Percentiles rank a stretch among this genome's conserved stretches.
Conservation (phyloP, 139 green algal species). For the Chlorella sp. region DNA sequence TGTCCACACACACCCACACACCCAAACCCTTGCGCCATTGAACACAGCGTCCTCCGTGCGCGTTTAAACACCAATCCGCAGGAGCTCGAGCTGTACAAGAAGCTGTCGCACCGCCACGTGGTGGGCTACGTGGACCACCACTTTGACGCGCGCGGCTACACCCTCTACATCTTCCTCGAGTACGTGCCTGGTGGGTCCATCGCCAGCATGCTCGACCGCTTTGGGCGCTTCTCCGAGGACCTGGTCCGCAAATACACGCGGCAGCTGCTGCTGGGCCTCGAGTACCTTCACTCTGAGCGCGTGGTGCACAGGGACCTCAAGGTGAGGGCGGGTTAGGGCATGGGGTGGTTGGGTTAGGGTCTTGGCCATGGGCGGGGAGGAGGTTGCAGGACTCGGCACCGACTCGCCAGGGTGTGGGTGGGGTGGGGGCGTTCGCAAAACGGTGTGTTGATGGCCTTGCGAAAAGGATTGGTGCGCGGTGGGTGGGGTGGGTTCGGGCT, state of each 20-base stretch:
- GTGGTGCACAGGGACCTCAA: slow-evolving; percentile 8
- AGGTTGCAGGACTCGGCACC: no score
- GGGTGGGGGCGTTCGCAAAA: no score
- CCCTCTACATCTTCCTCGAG: slow-evolving; percentile 97
- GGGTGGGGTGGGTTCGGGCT: no score
- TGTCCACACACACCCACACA: no score
- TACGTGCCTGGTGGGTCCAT: slow-evolving; percentile 81
- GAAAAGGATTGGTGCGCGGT: no score
- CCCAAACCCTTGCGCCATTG: no score
- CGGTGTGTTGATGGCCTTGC: no score
- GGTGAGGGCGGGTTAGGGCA: neutral
- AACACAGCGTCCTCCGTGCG: no score
- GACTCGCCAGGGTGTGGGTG: no score
- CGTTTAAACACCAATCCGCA: no score
- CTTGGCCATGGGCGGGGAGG: no score
- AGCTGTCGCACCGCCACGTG: slow-evolving; percentile 59
- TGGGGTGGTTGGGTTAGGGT: neutral
- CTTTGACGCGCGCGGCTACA: slow-evolving; percentile 28
- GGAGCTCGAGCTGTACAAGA: slow-evolving; percentile 68
- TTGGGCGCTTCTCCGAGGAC: slow-evolving; percentile 32
- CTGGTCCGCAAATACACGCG: slow-evolving; percentile 62
- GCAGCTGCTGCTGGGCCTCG: slow-evolving; percentile 78
- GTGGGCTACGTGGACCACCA: slow-evolving; percentile 62
- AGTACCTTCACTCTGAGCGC: slow-evolving; percentile 79
- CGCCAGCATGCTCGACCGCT: slow-evolving; percentile 62